A percentile compares a stretch with the other conserved stretches of the same genome.
phyloP scores from a whole-genome alignment of 192 early-diverging fungal genomes.

The Neocallimastix lanati region DNA sequence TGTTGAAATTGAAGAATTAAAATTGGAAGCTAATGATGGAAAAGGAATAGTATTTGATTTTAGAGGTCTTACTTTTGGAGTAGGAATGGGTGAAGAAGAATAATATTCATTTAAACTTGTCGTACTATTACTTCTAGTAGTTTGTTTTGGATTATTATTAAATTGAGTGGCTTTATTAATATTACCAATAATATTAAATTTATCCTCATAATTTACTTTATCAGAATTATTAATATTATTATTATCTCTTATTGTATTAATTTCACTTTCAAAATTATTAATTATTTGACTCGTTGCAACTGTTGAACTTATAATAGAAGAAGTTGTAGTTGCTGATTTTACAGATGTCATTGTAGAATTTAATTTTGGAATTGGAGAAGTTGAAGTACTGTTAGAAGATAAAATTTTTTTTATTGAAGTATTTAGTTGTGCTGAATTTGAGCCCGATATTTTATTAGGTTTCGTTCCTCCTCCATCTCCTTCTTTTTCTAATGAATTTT shows the following conservation, averaged over 20 bases:
- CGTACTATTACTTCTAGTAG: not conserved
- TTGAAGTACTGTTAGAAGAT: not conserved
- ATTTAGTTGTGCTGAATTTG: not conserved
- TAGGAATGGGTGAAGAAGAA: not conserved
- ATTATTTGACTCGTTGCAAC: not conserved
- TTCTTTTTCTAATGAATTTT: not conserved
- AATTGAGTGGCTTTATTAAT: not conserved
- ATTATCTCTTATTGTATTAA: not conserved
- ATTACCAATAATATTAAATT: not conserved
- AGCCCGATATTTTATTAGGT: not conserved
- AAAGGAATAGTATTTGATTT: not conserved
- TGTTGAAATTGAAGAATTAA: no score
- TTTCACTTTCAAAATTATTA: not conserved
- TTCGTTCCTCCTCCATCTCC: not conserved
- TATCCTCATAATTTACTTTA: not conserved
- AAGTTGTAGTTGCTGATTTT: not conserved
- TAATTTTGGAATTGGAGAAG: not conserved
- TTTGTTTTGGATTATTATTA: not conserved
- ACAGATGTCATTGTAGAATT: not conserved
- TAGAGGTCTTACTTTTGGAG: not conserved
- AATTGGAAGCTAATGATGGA: not conserved
- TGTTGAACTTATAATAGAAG: not conserved
- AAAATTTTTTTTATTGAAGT: not conserved
- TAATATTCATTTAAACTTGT: not conserved
- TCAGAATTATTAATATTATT: not conserved